Evolutionary conservation across 768 basidiomycete genomes (phyloP).

Genomic region (Collybia mongolica): DNA sequence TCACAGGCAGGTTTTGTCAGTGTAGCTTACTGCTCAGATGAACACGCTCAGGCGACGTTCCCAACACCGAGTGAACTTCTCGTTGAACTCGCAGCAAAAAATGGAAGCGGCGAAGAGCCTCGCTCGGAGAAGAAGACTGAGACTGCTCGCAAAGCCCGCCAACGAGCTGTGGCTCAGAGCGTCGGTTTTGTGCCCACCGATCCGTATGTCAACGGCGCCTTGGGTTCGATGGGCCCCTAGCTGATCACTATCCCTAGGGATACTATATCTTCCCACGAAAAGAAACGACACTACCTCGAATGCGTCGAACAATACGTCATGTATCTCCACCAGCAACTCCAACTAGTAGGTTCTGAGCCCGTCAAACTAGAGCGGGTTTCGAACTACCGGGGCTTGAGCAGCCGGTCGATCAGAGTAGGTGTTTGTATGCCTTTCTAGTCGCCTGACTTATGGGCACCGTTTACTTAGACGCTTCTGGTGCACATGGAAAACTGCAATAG

Average conservation of each 20-base stretch:
- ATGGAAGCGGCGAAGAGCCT: conserved; percentile 4
- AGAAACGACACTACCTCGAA: conserved; percentile 72
- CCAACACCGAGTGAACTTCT: conserved; percentile 69
- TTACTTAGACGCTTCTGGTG: conserved; percentile 60
- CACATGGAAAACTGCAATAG: conserved; percentile 63
- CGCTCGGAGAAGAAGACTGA: conserved; percentile 32
- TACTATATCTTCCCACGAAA: conserved; percentile 76
- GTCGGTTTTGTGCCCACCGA: conserved; percentile 61
- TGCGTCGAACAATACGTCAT: conserved; percentile 70
- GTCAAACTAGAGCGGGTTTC: conserved; percentile 48
- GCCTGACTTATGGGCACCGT: not conserved
- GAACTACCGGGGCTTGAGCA: conserved; percentile 54
- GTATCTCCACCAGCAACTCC: conserved; percentile 63
- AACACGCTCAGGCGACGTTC: conserved; percentile 40
- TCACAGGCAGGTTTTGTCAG: conserved; percentile 6
- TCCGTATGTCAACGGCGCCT: conserved; percentile 40
- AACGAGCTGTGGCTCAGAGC: conserved; percentile 54
- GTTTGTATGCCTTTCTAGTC: not conserved
- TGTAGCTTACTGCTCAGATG: conserved; percentile 2
- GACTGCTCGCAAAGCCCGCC: conserved; percentile 54
- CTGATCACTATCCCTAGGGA: conserved; percentile 39
- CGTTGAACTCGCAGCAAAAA: conserved; percentile 32
- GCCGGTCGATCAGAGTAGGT: conserved; percentile 61
- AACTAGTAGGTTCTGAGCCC: conserved; percentile 46
- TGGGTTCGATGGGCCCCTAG: not conserved